A percentile compares a stretch with the other conserved stretches of the same genome.
phyloP scores from a whole-genome alignment of 2,329 filamentous ascomycete species.

The Microsporum canis region DNA sequence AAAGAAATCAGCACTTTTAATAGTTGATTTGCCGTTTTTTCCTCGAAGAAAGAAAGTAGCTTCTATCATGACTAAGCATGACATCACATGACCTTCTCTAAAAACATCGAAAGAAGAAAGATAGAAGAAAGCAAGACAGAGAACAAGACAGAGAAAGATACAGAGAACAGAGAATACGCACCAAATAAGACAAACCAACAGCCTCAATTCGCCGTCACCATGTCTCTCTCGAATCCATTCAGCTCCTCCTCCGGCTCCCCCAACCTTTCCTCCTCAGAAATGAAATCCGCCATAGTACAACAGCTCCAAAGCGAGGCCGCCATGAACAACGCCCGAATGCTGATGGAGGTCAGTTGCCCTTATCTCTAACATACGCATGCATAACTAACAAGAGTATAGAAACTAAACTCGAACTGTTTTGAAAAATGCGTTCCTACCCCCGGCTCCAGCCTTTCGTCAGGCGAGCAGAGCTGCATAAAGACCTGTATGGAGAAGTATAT shows the following conservation, averaged over 20 bases:
- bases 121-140: not conserved
- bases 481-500: slow-evolving; percentile 81
- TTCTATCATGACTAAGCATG: not conserved
- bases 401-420: slow-evolving; percentile 74
- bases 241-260: slow-evolving; percentile 20
- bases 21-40: too few species aligned
- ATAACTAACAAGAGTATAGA: slow-evolving; percentile 37
- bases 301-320: slow-evolving; percentile 54
- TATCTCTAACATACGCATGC: not conserved
- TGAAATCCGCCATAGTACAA: slow-evolving; percentile 49
- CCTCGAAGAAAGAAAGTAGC: not conserved
- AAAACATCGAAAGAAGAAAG: not conserved
- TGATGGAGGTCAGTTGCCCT: slow-evolving; percentile 50
- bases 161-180: not conserved
- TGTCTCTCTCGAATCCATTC: slow-evolving; percentile 33
- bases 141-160: not conserved
- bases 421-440: slow-evolving; percentile 59
- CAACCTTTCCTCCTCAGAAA: slow-evolving; percentile 23
- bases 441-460: slow-evolving; percentile 52
- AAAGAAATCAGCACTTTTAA: too few species aligned
- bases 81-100: not conserved
- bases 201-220: slow-evolving; percentile 14
- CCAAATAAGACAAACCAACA: not conserved
- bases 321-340: slow-evolving; percentile 54
- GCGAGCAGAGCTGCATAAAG: slow-evolving; percentile 60